These are phyloP conservation scores for Metroxylon sagu DNA, from an alignment of 176 grass and related monocot genomes.

Conservation along the genomic window DNA sequence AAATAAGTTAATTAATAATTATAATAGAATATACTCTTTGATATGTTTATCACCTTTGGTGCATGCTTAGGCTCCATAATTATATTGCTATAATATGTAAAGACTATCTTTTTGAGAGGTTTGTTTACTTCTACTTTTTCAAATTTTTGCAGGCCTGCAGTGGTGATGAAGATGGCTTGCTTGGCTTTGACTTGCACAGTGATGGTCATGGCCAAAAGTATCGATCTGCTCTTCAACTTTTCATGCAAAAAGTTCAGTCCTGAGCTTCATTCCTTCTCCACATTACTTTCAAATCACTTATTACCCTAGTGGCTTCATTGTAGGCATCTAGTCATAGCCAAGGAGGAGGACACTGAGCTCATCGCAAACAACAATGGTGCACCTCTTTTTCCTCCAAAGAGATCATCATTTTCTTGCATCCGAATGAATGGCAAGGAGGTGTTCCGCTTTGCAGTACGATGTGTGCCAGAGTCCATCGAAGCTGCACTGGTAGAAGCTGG, in stretches of 20 bases:
- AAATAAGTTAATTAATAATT: too few species aligned
- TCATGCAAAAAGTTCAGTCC: background rate
- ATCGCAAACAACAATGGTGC: slow-evolving; percentile 48
- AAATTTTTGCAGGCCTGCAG: slow-evolving; percentile 47
- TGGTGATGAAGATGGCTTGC: slow-evolving; percentile 70
- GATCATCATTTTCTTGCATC: slow-evolving; percentile 59
- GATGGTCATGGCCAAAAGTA: slow-evolving; percentile 86
- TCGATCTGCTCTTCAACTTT: slow-evolving; percentile 6
- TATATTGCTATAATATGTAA: too few species aligned
- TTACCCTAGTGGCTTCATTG: slow-evolving; percentile 4
- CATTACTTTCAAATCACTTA: too few species aligned
- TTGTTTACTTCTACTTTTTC: too few species aligned
- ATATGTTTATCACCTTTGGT: too few species aligned
- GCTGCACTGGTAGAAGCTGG: slow-evolving; percentile 64
- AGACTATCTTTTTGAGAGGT: too few species aligned
- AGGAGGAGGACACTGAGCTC: slow-evolving; percentile 17
- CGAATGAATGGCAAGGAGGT: slow-evolving; percentile 97
- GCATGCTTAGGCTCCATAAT: too few species aligned
- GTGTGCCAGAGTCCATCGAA: slow-evolving; percentile 69
- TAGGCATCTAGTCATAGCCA: slow-evolving; percentile 46
- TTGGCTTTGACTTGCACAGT: slow-evolving; percentile 70
- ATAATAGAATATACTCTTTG: too few species aligned
- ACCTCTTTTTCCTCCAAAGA: slow-evolving; percentile 69
- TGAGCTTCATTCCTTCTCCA: too few species aligned
- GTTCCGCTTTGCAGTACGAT: slow-evolving; percentile 86